Evolutionary conservation across 1,284 basidiomycete species (phyloP).

Genomic region (Trichosporon asahii): DNA sequence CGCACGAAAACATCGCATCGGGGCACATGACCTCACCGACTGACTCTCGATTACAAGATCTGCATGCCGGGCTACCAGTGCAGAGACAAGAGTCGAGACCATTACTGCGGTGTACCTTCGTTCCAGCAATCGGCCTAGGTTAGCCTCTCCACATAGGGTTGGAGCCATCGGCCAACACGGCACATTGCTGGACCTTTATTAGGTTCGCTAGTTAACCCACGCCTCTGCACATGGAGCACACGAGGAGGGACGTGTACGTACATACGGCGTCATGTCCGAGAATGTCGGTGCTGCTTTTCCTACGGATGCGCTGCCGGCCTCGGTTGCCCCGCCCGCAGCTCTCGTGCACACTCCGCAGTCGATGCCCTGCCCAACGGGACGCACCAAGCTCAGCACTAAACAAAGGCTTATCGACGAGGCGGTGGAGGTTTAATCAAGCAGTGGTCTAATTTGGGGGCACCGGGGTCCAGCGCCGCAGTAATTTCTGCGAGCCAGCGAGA

Average conservation of each 20-base stretch:
- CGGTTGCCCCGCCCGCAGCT: no score
- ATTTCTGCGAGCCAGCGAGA: no score
- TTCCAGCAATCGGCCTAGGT: neutral
- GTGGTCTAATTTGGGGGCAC: neutral
- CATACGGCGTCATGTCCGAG: neutral
- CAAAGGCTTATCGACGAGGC: neutral
- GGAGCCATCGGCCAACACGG: no score
- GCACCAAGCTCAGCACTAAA: neutral
- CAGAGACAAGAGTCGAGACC: neutral
- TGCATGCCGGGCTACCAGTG: neutral
- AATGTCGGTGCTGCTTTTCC: neutral
- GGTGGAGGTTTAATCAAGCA: neutral
- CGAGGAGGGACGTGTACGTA: neutral
- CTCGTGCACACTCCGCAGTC: no score
- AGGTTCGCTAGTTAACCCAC: no score
- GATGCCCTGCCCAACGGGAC: no score
- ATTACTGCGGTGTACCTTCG: neutral
- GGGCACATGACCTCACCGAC: no score
- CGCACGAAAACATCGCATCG: no score
- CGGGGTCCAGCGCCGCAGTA: no score
- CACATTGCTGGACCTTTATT: no score
- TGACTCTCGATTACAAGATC: neutral
- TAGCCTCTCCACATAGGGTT: neutral
- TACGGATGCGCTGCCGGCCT: no score
- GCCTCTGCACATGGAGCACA: no score